Evolutionary conservation across 2,329 filamentous ascomycete species (phyloP).

Genomic region (Calonectria fujianensis): DNA sequence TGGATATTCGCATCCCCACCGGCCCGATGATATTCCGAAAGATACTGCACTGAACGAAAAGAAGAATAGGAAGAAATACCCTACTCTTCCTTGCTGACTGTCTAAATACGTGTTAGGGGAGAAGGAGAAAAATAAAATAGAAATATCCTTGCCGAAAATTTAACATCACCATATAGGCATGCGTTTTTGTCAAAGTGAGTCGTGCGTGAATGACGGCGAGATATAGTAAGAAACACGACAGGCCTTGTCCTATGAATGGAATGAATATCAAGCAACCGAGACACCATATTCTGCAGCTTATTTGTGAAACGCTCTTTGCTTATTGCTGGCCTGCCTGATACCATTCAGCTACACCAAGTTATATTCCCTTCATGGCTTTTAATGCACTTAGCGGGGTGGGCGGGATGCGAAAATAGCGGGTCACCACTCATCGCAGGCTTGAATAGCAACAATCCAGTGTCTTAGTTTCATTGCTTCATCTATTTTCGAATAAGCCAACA

Average conservation of each 20-base stretch:
- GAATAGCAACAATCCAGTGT: constrained; percentile 21
- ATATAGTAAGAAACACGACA: background rate
- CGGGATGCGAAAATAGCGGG: constrained; percentile 29
- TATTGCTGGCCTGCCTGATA: background rate
- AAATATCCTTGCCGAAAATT: background rate
- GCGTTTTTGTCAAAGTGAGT: background rate
- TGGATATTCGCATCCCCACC: background rate
- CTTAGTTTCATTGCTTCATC: background rate
- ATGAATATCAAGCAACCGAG: background rate
- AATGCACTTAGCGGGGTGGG: constrained; percentile 39
- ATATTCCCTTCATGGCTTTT: no score
- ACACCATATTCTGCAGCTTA: background rate
- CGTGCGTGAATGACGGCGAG: background rate
- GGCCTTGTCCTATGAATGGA: background rate
- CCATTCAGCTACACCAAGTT: background rate
- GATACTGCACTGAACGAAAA: background rate
- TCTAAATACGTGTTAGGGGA: background rate
- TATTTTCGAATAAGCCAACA: background rate
- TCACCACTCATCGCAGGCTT: background rate
- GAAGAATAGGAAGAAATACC: background rate
- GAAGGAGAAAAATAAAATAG: background rate
- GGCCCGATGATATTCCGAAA: constrained; percentile 3
- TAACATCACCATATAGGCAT: background rate
- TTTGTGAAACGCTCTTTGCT: background rate
- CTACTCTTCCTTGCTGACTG: background rate